Evolutionary conservation across 2,329 filamentous ascomycete species (phyloP), one percentile per base, ranked within the genome.

Genomic region (Elsinoe australis): DNA sequence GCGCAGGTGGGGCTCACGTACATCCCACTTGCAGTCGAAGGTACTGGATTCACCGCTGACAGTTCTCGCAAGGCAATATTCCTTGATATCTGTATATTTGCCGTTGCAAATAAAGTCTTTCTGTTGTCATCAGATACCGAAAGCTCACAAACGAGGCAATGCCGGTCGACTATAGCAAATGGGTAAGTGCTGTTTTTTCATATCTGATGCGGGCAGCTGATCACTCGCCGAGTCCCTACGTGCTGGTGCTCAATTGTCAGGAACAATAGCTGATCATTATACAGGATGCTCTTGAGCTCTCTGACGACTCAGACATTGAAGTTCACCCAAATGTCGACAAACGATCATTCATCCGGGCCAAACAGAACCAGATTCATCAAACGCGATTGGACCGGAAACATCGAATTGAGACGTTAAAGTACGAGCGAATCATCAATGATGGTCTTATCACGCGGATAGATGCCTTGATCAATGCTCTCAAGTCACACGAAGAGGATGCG

Each of bases 271-370:
- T 65, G 52, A 65, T 57, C 50, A 35, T 14, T 24, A 26, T 47
- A 21, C 52, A 86, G 82, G 85, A 96, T 65, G 83, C 85, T 51
- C 79, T 98, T 62, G 92, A 98, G 80, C 82, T 98, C 63, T 95
- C 87, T 61, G 92, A 98, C 68, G 92, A 98, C 69, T 95, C 88
- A 45, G 92, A 98, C 62, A 83, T 98, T 59, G 92, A 98, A 71
- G 92, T 96, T 45, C 92, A 98, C 68, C 92, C 92, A 52, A 98
- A 98, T 64, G 92, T 98, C 64, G 92, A 98, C 72, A 98, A 98
- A 68, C 80, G 84, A 45, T 96, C 90, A 52, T 98, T 98, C 68
- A 98, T 98, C 66, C 87, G 90, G 56, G 94, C 92, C 55, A 98
- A 98, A 71, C 92, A 96, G 71, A 84, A 82, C 59, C 89, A 98